phyloP scores from a whole-genome alignment of 768 basidiomycete species.

The Pleurotus tuber-regium region DNA sequence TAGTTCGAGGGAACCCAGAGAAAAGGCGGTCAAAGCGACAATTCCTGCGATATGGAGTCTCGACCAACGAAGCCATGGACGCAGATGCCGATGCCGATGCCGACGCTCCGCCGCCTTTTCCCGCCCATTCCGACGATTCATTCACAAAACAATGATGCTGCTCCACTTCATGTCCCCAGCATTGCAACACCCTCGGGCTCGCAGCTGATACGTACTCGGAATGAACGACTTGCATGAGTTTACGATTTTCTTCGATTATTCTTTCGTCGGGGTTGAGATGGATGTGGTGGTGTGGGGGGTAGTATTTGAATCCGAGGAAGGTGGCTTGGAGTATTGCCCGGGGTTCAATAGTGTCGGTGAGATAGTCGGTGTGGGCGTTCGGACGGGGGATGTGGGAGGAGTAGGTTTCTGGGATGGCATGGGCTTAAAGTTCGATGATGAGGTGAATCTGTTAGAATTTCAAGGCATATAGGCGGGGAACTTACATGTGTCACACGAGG shows the following conservation, averaged over 20 bases:
- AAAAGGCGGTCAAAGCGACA: slow-evolving; percentile 37
- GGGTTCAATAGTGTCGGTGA: slow-evolving; percentile 52
- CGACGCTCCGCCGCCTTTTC: background rate
- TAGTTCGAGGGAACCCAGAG: slow-evolving; percentile 40
- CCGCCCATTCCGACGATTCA: slow-evolving; percentile 12
- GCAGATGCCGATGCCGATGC: background rate
- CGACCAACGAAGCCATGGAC: slow-evolving; percentile 14
- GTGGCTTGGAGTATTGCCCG: slow-evolving; percentile 50
- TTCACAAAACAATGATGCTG: slow-evolving; percentile 12
- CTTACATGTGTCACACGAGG: slow-evolving; percentile 34
- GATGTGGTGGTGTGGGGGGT: slow-evolving; percentile 9
- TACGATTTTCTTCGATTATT: slow-evolving; percentile 25
- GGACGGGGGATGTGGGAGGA: slow-evolving; percentile 50
- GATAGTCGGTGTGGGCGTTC: slow-evolving; percentile 46
- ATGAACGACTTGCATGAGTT: slow-evolving; percentile 34
- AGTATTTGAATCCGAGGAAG: slow-evolving; percentile 43
- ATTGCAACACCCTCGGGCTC: slow-evolving; percentile 34
- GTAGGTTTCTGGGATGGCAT: slow-evolving; percentile 45
- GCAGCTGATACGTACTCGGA: slow-evolving; percentile 42
- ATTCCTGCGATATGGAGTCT: slow-evolving; percentile 15
- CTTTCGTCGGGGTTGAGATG: slow-evolving; percentile 9
- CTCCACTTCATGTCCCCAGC: slow-evolving; percentile 34
- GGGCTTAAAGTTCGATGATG: slow-evolving; percentile 29
- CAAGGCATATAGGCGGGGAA: background rate
- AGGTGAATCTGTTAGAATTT: slow-evolving; percentile 18